Base-by-base conservation (phyloP, 2,329 filamentous ascomycete species). In the Fusarium ambrosium region DNA sequence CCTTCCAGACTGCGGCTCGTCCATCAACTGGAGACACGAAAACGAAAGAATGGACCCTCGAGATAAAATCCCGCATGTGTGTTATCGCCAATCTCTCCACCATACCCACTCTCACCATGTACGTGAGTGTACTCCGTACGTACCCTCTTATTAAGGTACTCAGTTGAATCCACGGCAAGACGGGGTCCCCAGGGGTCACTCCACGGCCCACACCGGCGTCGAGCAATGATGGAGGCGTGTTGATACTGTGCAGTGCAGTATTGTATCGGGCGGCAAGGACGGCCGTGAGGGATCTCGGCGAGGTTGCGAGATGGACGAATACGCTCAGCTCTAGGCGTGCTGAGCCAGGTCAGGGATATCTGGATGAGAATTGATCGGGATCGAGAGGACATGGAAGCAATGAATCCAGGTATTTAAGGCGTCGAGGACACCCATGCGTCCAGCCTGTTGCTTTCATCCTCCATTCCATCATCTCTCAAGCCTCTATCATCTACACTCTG, bases 41-140 rank as follows among this genome's bases (percentile, higher is more conserved):
- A 78, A 77, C 48, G 67, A 75, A 78, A 76, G 43, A 78, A 75
- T 80, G 74, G 79, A 75, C n/a, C 69, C 70, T 61, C 64, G 43
- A 63, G 77, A 74, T 74, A 78, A 79, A 81, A 81, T 81, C 73
- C 76, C 79, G 78, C 79, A 80, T 70, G 53, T 65, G 69, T 66
- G 73, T 79, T 78, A 79, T 80, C 76, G 72, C 66, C 51, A 71
- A 55, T 51, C 71, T 76, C 69, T 75, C 78, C 76, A 76, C 78
- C 67, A 27, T 48, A 56, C 66, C 75, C 74, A 77, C 77, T 71
- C 51, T 20, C 62, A 64, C 66, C 65, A 74, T 66, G 68, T 45
- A 72, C 66, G 53, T 58, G 32, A 34, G 51, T 24, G 53, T 58
- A 36, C 53, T 58, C 53, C 53, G 20, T 58, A 58, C 45, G 59